Base-by-base conservation (phyloP, 1,284 basidiomycete species). In the Heterobasidion irregulare region DNA sequence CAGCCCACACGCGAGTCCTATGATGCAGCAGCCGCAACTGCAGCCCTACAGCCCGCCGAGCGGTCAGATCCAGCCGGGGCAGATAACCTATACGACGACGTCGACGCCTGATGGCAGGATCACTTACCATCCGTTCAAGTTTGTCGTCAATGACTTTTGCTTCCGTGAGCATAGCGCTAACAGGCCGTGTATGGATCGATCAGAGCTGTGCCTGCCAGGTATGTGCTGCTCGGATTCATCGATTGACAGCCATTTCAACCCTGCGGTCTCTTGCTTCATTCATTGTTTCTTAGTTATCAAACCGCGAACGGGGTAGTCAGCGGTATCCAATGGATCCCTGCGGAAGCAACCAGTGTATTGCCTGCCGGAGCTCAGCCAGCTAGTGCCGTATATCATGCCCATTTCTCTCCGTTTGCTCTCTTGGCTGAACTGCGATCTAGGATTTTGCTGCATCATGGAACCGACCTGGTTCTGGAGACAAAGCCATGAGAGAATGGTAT, bases 291-390 rank as follows among this genome's bases (percentile, higher is more conserved):
- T 61, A 89, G 87, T 62, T 89, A 89, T 70, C 80, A 83, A 63
- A 88, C 85, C 1, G 70, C 81, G 12, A 76, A 75, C 60, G 87
- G 87, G 15, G 62, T 84, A 36, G 78, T 89, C 38, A 77, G 67
- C 56, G 86, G 86, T 26, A 86, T 88, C 56, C 86, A 89, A 64
- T 89, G 86, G 88, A 75, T 87, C 19, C 84, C 86, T 19, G 79
- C 77, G 12, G 86, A 88, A 62, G 75, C 83, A 2, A 84, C 83
- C 0, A 72, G 76, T 50, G 74, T 82, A 45, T 60, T 83, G 38
- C 86, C 85, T 44, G 50, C 67, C 18, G 82, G 80, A 7, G 83
- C 82, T 36, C 76, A 74, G 50, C 83, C 82, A 9, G 84, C 84
- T 8, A 76, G 69, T 62, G 64, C 73, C 53, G 84, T 84, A 56